Conservation (phyloP, 2,329 filamentous ascomycete genomes). For the Xylaria sp. region DNA sequence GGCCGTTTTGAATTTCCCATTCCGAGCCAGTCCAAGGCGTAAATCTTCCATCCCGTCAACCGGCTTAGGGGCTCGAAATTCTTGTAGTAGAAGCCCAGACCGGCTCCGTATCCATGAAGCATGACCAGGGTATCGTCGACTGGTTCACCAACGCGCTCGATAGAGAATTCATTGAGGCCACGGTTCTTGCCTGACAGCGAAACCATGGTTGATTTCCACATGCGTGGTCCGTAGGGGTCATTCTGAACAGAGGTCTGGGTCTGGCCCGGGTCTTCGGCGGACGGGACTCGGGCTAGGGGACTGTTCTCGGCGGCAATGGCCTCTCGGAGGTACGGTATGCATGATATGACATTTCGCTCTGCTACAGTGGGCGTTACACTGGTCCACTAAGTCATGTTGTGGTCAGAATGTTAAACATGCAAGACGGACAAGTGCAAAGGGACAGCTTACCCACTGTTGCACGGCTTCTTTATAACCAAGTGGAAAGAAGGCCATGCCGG, state of each 20-base stretch:
- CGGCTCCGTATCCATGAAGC: constrained; percentile 96
- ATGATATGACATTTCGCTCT: constrained; percentile 88
- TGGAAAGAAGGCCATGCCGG: constrained; percentile 73
- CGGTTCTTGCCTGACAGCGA: constrained; percentile 85
- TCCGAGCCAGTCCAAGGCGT: constrained; percentile 92
- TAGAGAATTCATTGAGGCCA: constrained; percentile 90
- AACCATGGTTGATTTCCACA: constrained; percentile 89
- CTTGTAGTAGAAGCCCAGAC: constrained; percentile 97
- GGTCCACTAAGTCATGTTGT: constrained; percentile 72
- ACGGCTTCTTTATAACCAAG: constrained; percentile 92
- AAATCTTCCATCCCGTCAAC: constrained; percentile 84
- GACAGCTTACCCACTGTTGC: constrained; percentile 81
- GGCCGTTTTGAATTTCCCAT: constrained; percentile 92
- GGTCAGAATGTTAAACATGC: constrained; percentile 34
- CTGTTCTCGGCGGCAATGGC: constrained; percentile 66
- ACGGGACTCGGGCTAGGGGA: constrained; percentile 46
- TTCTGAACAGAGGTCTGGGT: constrained; percentile 61
- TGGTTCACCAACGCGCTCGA: constrained; percentile 83
- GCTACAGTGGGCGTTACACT: constrained; percentile 83
- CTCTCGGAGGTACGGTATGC: constrained; percentile 85
- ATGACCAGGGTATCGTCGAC: constrained; percentile 91
- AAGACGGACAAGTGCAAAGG: constrained; percentile 6
- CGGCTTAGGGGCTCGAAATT: constrained; percentile 92
- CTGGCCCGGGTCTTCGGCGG: constrained; percentile 55
- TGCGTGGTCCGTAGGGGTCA: constrained; percentile 85